Conservation (phyloP, 2,329 filamentous ascomycete genomes). For the Tympanopsis confertula region DNA sequence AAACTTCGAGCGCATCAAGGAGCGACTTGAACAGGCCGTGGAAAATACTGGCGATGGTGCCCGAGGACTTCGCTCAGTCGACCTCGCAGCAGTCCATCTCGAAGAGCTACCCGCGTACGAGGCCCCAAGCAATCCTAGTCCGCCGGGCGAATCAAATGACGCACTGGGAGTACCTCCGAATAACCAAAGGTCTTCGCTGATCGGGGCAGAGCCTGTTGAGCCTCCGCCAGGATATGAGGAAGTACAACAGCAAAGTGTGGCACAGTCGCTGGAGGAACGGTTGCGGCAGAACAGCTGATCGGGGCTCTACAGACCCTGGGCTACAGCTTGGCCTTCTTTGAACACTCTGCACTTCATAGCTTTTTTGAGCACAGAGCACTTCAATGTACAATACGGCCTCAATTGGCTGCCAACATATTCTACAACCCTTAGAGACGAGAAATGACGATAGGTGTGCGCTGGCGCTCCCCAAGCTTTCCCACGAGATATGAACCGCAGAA, state of each 20-base stretch:
- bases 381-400: too few species aligned
- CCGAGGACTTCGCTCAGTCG: conserved; percentile 19
- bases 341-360: too few species aligned
- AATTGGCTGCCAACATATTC: too few species aligned
- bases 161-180: not conserved
- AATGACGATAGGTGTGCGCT: too few species aligned
- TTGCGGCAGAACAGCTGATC: conserved; percentile 1
- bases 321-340: conserved; percentile 6
- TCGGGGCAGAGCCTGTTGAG: conserved; percentile 5
- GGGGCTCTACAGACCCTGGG: conserved; percentile 4
- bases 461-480: too few species aligned
- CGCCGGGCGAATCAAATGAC: conserved; percentile 5
- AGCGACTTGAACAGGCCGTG: conserved; percentile 46
- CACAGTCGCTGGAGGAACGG: conserved; percentile 38
- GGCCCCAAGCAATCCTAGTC: conserved; percentile 16
- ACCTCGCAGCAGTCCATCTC: conserved; percentile 31
- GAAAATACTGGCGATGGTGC: conserved; percentile 32
- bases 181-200: not conserved
- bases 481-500: too few species aligned
- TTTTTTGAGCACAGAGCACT: too few species aligned
- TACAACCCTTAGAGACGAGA: too few species aligned
- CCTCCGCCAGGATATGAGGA: conserved; percentile 59
- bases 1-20: conserved; percentile 48
- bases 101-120: conserved; percentile 56
- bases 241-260: conserved; percentile 46